Evolutionary conservation across 176 grass and related monocot species (phyloP), one percentile per base, ranked within the genome.

Genomic region (Cocos nucifera): DNA sequence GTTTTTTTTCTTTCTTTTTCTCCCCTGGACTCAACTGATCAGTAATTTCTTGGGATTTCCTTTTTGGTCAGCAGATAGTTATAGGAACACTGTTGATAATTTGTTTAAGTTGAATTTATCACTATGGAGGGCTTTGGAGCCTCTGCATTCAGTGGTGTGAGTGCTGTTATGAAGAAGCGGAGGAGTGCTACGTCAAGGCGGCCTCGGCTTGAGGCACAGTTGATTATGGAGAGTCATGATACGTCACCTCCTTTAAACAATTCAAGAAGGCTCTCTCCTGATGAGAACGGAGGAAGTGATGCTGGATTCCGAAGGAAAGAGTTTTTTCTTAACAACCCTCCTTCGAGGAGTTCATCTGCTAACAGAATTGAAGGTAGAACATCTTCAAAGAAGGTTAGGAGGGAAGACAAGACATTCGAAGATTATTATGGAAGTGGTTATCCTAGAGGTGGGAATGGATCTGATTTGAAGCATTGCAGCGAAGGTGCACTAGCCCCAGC

Each of bases 231-330:
- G 59, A 70, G 56, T 80, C 71, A 69, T 53, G 72, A 75, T 72
- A 65, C 79, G 15, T 69, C 64, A 0, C 51, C 50, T 9, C 68
- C 82, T 1, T 55, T 30, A 30, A 86, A 59, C 50, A 63, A 74
- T 23, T 73, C 85, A 19, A 74, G 65, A 49, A 59, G 50, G 19
- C 22, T 58, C 19, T 39, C 67, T 48, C 53, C 50, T 50, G 22
- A 75, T 0, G 79, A 74, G 0, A 21, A 61, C 2, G 59, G 49
- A 0, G 3, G 49, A 12, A 66, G 72, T n/a, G 75, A 27, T n/a
- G 26, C 68, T 15, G 69, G 73, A 25, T 74, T 85, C 24, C 62
- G 62, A 22, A 72, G 76, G 58, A 95, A 95, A 78, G 89, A 86
- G 65, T 25, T 86, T 60, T 86, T 61, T 62, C 74, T 95, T 10